phyloP scores from a whole-genome alignment of 306 rosid genomes.

The Macrotyloma uniflorum region DNA sequence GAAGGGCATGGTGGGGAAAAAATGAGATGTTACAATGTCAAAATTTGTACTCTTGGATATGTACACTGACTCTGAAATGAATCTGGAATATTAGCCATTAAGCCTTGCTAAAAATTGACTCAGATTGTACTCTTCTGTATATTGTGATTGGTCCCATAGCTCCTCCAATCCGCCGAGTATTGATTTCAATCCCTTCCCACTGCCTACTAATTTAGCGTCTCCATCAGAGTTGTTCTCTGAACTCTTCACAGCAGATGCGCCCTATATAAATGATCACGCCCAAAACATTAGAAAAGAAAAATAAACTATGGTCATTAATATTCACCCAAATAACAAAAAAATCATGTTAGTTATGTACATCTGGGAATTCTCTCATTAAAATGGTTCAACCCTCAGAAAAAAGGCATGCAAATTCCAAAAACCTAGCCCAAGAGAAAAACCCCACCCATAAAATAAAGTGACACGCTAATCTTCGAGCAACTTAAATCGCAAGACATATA shows the following conservation, averaged over 20 bases:
- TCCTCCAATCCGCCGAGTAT: conserved; percentile 95
- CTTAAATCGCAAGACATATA: not conserved
- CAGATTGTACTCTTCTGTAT: conserved; percentile 90
- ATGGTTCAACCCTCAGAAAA: not conserved
- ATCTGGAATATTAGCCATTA: conserved; percentile 63
- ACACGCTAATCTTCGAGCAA: not conserved
- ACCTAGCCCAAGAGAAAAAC: not conserved
- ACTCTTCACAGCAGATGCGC: conserved; percentile 53
- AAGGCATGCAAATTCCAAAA: not conserved
- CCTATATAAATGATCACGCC: conserved; percentile 54
- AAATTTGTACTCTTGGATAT: conserved; percentile 53
- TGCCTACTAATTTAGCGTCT: conserved; percentile 59
- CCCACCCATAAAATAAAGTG: not conserved
- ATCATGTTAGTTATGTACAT: not conserved
- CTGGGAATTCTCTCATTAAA: not conserved
- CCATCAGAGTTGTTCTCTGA: conserved; percentile 54
- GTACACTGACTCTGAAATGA: conserved; percentile 50
- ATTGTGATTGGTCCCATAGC: conserved; percentile 96
- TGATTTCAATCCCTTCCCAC: conserved; percentile 88
- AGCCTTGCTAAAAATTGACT: conserved; percentile 90
- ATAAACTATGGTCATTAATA: conserved; percentile 7
- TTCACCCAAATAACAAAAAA: not conserved
- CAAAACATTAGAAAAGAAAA: conserved; percentile 21
- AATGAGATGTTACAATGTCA: conserved; percentile 47
- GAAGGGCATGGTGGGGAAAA: conserved; percentile 42